phyloP scores from a whole-genome alignment of 345 rosid genomes.

The Turnera subulata region DNA sequence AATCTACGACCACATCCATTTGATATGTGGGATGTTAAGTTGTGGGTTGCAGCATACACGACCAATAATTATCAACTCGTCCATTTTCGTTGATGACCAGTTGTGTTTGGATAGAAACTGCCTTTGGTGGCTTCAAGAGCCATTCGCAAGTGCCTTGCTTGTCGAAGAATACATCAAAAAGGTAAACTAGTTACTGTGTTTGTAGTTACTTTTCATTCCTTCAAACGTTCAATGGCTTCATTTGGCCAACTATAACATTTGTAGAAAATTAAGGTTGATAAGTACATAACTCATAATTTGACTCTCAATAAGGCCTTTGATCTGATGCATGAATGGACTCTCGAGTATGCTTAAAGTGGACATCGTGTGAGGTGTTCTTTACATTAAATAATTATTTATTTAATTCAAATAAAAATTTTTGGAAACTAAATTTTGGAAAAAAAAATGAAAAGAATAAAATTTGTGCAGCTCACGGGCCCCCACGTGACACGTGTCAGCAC shows the following conservation, averaged over 20 bases:
- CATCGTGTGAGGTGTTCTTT: too few species aligned
- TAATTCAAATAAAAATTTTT: too few species aligned
- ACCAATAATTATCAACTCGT: constrained; percentile 91
- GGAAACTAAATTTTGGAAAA: too few species aligned
- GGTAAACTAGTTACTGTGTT: constrained; percentile 24
- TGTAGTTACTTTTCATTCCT: background rate
- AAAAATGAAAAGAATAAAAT: too few species aligned
- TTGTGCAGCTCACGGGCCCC: too few species aligned
- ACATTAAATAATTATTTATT: too few species aligned
- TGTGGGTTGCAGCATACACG: constrained; percentile 99
- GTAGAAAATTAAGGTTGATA: constrained; percentile 72
- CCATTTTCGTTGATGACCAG: constrained; percentile 98
- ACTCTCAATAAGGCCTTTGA: constrained; percentile 72
- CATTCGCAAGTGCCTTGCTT: constrained; percentile 98
- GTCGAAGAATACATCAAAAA: constrained; percentile 94
- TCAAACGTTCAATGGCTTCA: background rate
- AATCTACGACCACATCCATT: too few species aligned
- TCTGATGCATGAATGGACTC: constrained; percentile 80
- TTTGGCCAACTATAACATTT: background rate
- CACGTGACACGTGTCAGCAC: too few species aligned
- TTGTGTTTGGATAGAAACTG: constrained; percentile 99
- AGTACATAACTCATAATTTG: constrained; percentile 63
- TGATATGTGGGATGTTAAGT: too few species aligned
- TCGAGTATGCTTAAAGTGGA: constrained; percentile 66
- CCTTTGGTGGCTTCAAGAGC: constrained; percentile 99